Evolutionary conservation across 2,329 filamentous ascomycete genomes (phyloP).

Genomic region (Davidsoniella eucalypti): DNA sequence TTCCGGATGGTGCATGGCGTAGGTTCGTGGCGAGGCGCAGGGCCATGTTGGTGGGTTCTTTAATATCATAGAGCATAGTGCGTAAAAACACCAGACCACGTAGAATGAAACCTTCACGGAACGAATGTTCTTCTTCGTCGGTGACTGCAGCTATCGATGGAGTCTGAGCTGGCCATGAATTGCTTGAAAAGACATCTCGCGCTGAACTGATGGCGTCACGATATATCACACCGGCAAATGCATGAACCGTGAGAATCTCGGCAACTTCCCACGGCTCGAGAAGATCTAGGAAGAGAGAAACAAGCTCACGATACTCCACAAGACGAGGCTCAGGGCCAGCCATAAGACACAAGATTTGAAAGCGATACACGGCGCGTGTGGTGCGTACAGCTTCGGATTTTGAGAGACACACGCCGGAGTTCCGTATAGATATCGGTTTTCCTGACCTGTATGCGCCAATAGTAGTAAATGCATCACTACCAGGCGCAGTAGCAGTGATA

Average conservation of each 20-base stretch:
- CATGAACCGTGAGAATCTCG: slow-evolving; percentile 8
- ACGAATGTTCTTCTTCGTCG: background rate
- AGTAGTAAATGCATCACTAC: background rate
- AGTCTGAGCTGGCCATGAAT: too few species aligned
- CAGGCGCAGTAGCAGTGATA: background rate
- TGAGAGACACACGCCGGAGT: background rate
- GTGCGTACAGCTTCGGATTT: slow-evolving; percentile 4
- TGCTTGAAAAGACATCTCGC: background rate
- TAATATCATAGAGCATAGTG: slow-evolving; percentile 4
- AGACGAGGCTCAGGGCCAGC: background rate
- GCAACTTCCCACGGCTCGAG: slow-evolving; percentile 12
- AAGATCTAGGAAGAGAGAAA: slow-evolving; percentile 2
- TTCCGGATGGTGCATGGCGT: background rate
- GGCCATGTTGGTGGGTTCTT: background rate
- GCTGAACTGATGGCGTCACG: slow-evolving; percentile 3
- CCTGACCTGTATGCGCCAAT: too few species aligned
- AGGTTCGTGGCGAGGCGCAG: slow-evolving; percentile 1
- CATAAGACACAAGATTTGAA: slow-evolving; percentile 7
- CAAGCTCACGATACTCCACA: background rate
- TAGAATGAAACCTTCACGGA: slow-evolving; percentile 4
- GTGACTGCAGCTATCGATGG: background rate
- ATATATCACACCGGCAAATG: slow-evolving; percentile 4
- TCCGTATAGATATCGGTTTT: background rate
- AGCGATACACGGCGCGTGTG: slow-evolving; percentile 10
- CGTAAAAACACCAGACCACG: slow-evolving; percentile 5